phyloP scores from a whole-genome alignment of 306 rosid species.

The Vicia sativa region DNA sequence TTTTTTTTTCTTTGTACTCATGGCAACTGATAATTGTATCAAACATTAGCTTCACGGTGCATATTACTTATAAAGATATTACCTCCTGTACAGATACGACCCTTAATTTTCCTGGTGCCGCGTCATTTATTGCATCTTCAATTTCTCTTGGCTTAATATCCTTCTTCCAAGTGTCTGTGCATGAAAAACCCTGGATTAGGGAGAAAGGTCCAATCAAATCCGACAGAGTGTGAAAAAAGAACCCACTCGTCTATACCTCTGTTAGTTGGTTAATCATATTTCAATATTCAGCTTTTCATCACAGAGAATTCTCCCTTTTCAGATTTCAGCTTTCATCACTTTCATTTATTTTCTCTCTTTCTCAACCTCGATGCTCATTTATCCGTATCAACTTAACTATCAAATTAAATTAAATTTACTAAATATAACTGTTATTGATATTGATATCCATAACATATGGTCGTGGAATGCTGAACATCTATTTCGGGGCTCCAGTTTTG shows the following conservation, averaged over 20 bases:
- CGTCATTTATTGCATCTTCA: slow-evolving; percentile 71
- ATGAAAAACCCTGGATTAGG: slow-evolving; percentile 33
- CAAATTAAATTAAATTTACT: background rate
- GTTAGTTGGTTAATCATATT: background rate
- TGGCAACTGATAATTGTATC: slow-evolving; percentile 27
- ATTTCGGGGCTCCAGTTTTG: slow-evolving; percentile 16
- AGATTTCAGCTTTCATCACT: background rate
- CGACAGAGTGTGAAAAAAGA: slow-evolving; percentile 13
- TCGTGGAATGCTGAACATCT: background rate
- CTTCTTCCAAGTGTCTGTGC: slow-evolving; percentile 84
- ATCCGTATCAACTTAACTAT: background rate
- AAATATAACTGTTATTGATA: background rate
- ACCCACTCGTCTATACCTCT: background rate
- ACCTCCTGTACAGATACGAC: slow-evolving; percentile 78
- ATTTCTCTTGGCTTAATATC: slow-evolving; percentile 69
- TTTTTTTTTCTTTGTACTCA: background rate
- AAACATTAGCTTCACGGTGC: slow-evolving; percentile 27
- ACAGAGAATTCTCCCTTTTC: background rate
- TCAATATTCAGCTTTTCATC: background rate
- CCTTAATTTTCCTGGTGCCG: slow-evolving; percentile 75
- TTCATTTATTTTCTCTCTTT: background rate
- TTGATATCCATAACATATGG: background rate
- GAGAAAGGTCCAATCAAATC: slow-evolving; percentile 28
- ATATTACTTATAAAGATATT: slow-evolving; percentile 35
- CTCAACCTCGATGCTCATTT: background rate